These are phyloP conservation scores for Eucalyptus regnans DNA, from an alignment of 345 rosid genomes.

Conservation along the genomic window DNA sequence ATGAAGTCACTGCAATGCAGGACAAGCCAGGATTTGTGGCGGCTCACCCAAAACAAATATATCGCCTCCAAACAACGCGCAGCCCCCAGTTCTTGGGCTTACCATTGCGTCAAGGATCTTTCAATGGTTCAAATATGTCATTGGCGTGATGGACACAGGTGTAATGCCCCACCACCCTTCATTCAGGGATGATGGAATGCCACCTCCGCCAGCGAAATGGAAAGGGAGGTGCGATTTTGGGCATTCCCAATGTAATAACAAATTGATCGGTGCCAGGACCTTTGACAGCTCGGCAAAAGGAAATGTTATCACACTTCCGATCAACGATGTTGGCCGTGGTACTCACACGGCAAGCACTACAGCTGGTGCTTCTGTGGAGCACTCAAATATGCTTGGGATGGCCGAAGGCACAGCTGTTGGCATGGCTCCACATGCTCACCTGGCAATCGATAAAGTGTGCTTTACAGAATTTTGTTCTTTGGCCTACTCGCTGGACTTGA, in stretches of 20 bases:
- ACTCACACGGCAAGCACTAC: not conserved
- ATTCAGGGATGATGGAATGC: not conserved
- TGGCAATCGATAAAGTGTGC: not conserved
- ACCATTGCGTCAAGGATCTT: not conserved
- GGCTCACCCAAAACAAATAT: not conserved
- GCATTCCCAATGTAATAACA: not conserved
- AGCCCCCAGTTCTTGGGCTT: not conserved
- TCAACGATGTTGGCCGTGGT: accelerated
- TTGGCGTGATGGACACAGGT: not conserved
- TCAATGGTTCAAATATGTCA: not conserved
- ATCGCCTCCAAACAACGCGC: not conserved
- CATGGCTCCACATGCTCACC: not conserved
- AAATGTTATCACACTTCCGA: not conserved
- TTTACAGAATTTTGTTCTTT: not conserved
- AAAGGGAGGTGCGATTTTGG: not conserved
- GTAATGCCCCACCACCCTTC: not conserved
- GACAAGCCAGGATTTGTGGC: not conserved
- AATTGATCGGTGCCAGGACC: not conserved
- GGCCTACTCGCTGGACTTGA: not conserved
- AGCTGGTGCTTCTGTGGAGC: not conserved
- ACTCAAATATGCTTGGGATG: not conserved
- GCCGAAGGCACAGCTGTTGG: not conserved
- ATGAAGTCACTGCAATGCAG: not conserved
- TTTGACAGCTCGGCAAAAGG: not conserved
- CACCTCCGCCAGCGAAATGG: not conserved